Conservation (phyloP, 495 filamentous ascomycete genomes). For the Wilcoxina mikolae region DNA sequence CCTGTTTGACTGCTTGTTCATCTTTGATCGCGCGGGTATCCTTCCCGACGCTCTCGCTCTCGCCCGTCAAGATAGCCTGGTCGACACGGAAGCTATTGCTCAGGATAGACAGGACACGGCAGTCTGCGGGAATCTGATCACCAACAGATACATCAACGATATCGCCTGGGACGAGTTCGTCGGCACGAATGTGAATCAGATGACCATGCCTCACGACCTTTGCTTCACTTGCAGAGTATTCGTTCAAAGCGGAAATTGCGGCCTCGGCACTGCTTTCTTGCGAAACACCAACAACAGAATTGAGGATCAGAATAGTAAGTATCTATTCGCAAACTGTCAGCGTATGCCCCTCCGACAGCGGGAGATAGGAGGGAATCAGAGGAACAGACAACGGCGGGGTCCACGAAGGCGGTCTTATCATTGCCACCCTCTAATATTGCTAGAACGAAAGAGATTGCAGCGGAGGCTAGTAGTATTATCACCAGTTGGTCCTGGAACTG, state of each 20-base stretch:
- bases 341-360: not conserved
- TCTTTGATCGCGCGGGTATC: constrained; percentile 56
- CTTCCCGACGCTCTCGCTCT: constrained; percentile 94
- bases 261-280: constrained; percentile 98
- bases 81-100: constrained; percentile 96
- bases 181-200: constrained; percentile 66
- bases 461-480: constrained; percentile 83
- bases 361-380: constrained; percentile 11
- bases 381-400: constrained; percentile 71
- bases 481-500: constrained; percentile 99
- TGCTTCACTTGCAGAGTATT: constrained; percentile 97
- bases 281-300: constrained; percentile 91
- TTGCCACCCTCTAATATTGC: constrained; percentile 87
- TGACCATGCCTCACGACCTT: constrained; percentile 74
- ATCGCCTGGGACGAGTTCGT: constrained; percentile 92
- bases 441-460: constrained; percentile 84
- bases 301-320: constrained; percentile 89
- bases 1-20: constrained; percentile 82
- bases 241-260: constrained; percentile 93
- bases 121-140: constrained; percentile 93
- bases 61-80: constrained; percentile 94
- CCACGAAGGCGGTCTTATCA: constrained; percentile 96
- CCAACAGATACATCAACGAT: constrained; percentile 80
- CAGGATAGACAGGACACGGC: constrained; percentile 73
- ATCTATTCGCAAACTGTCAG: constrained; percentile 42